These are phyloP conservation scores for Phytophthora vignae DNA, from an alignment of 352 stramenopile genomes.

Conservation along the genomic window DNA sequence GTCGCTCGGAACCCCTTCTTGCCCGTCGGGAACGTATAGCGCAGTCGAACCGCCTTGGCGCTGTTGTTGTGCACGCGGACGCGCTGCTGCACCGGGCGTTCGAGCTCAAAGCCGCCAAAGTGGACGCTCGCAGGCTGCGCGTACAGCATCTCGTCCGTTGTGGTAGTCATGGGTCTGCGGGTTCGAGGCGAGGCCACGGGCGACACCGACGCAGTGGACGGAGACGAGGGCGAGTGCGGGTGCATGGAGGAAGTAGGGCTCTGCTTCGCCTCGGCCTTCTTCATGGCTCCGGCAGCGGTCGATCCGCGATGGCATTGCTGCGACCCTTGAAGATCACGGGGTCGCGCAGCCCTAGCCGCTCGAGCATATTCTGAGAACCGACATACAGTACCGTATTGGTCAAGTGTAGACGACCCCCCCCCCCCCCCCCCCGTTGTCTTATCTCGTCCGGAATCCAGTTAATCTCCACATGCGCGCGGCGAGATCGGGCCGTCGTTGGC, in stretches of 20 bases:
- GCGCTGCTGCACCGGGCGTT: constrained; percentile 65
- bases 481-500: background rate
- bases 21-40: constrained; percentile 65
- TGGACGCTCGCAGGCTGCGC: constrained; percentile 78
- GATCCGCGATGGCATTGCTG: background rate
- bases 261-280: background rate
- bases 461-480: background rate
- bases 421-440: background rate
- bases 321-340: constrained; percentile 17
- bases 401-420: constrained; percentile 1
- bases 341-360: background rate
- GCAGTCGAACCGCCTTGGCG: constrained; percentile 70
- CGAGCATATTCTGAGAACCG: constrained; percentile 9
- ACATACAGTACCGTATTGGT: constrained; percentile 8
- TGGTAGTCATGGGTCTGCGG: constrained; percentile 32
- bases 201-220: constrained; percentile 14
- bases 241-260: background rate
- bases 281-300: constrained; percentile 2
- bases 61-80: constrained; percentile 84
- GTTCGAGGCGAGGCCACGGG: constrained; percentile 28
- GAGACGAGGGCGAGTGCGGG: constrained; percentile 17
- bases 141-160: constrained; percentile 50
- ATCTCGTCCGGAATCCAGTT: background rate
- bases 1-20: constrained; percentile 56
- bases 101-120: constrained; percentile 87